These are phyloP conservation scores for Atkinsonella hypoxylon DNA, from an alignment of 2,329 filamentous ascomycete species.

Conservation along the genomic window DNA sequence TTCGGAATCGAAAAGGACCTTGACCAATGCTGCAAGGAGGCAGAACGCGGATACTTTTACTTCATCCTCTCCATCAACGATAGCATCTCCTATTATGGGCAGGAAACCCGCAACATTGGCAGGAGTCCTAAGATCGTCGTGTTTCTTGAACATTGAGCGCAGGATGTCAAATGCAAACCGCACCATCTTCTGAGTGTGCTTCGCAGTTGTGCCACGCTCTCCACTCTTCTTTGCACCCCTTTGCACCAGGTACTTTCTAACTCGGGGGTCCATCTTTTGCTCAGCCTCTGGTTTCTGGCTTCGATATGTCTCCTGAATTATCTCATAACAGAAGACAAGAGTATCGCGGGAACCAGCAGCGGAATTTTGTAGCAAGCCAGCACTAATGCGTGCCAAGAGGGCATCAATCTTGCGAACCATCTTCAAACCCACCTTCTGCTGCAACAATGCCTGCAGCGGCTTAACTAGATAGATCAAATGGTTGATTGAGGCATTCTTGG, in stretches of 20 bases:
- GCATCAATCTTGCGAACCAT: conserved; percentile 87
- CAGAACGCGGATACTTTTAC: conserved; percentile 82
- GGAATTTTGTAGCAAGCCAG: conserved; percentile 72
- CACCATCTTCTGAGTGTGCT: conserved; percentile 76
- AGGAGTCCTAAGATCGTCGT: conserved; percentile 67
- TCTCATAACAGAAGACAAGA: conserved; percentile 88
- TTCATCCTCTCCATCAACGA: conserved; percentile 79
- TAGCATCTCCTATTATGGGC: conserved; percentile 75
- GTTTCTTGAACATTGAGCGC: conserved; percentile 73
- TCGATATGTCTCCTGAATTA: conserved; percentile 77
- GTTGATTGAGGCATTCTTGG: conserved; percentile 65
- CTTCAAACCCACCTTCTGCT: conserved; percentile 72
- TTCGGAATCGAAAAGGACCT: conserved; percentile 67
- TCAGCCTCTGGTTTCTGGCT: conserved; percentile 40
- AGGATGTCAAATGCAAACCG: conserved; percentile 82
- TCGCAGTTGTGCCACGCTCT: conserved; percentile 59
- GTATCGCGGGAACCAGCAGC: conserved; percentile 69
- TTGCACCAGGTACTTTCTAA: conserved; percentile 68
- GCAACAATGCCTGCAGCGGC: conserved; percentile 66
- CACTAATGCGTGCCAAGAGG: conserved; percentile 68
- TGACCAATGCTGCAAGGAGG: conserved; percentile 73
- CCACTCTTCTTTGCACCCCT: conserved; percentile 65
- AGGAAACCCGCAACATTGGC: conserved; percentile 76
- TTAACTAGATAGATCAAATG: conserved; percentile 64
- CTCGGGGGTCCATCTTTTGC: conserved; percentile 46